Evolutionary conservation across 1,139 yeast genomes (phyloP).

Genomic region (Suhomyces bolitotheri): DNA sequence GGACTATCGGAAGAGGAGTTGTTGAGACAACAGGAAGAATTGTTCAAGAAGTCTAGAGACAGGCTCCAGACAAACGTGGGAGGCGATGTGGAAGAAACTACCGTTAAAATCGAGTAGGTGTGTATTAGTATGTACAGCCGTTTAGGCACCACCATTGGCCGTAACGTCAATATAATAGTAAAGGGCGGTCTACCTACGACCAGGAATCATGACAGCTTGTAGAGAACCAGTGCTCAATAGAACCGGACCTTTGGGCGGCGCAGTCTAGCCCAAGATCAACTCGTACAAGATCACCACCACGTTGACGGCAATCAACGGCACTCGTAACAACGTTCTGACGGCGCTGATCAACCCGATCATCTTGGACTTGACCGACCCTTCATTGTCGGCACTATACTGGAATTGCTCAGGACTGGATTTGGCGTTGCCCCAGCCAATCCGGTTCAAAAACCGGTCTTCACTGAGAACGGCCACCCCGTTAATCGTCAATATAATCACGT

Average conservation of each 20-base stretch:
- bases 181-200: too few relatives aligned
- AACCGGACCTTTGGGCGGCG: too few relatives aligned
- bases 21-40: constrained; percentile 86
- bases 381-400: constrained; percentile 27
- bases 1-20: constrained; percentile 92
- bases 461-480: constrained; percentile 80
- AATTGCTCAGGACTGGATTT: constrained; percentile 25
- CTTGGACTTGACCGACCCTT: constrained; percentile 56
- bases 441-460: constrained; percentile 76
- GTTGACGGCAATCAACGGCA: constrained; percentile 72
- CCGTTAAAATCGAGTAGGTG: constrained; percentile 12
- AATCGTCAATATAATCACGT: constrained; percentile 64
- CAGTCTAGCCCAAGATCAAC: constrained; percentile 69
- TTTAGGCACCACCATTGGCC: neutral
- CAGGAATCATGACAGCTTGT: too few relatives aligned
- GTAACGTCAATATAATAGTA: too few relatives aligned
- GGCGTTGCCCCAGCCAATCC: constrained; percentile 52
- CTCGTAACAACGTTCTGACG: constrained; percentile 70
- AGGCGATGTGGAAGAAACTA: constrained; percentile 7
- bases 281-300: constrained; percentile 70
- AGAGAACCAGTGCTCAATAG: neutral
- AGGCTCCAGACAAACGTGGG: constrained; percentile 49
- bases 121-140: constrained; percentile 4
- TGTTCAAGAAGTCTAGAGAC: constrained; percentile 86
- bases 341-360: constrained; percentile 68